These are phyloP conservation scores for Salix exigua DNA, from an alignment of 345 rosid species.

Conservation along the genomic window DNA sequence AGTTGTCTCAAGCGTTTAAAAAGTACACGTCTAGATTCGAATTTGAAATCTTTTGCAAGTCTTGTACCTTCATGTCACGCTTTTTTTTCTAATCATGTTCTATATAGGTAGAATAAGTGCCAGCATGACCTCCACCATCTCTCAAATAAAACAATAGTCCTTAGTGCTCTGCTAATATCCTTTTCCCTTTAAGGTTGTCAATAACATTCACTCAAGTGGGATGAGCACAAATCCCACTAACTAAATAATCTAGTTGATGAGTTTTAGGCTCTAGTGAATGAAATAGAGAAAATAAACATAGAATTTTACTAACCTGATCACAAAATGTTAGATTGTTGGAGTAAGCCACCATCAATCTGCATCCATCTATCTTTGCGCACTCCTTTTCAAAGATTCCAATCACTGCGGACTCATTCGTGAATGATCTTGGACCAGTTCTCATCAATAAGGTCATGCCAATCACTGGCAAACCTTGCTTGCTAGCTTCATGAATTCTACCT, in stretches of 20 bases:
- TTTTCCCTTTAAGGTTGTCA: neutral
- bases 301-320: slow-evolving; percentile 46
- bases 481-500: neutral
- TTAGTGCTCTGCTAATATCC: neutral
- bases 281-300: neutral
- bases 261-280: neutral
- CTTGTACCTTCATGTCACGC: fast-evolving
- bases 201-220: neutral
- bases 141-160: too few species aligned
- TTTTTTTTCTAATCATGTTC: too few species aligned
- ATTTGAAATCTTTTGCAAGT: too few species aligned
- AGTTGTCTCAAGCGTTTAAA: fast-evolving
- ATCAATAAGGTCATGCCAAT: slow-evolving; percentile 61
- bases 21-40: fast-evolving
- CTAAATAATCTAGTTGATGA: neutral
- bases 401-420: slow-evolving; percentile 52
- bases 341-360: slow-evolving; percentile 59
- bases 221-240: neutral
- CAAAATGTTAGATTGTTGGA: slow-evolving; percentile 62
- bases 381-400: slow-evolving; percentile 44
- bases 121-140: too few species aligned
- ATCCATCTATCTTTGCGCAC: slow-evolving; percentile 48
- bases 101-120: too few species aligned
- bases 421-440: slow-evolving; percentile 75
- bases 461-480: slow-evolving; percentile 2